phyloP scores from a whole-genome alignment of 495 filamentous ascomycete genomes.

The Oidiodendron maius region DNA sequence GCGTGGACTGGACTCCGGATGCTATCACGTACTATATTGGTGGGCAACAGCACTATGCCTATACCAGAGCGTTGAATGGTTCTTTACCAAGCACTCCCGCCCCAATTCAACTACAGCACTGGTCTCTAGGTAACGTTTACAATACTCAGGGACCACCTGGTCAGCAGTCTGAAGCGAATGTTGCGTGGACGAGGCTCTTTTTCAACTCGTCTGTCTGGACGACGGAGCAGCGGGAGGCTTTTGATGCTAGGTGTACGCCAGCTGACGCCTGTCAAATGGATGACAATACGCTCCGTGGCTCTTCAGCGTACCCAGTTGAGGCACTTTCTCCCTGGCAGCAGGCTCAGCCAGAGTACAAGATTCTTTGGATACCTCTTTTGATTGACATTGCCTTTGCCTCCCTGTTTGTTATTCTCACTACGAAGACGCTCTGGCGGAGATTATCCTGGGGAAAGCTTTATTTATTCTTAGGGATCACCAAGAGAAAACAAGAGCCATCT shows the following conservation, averaged over 20 bases:
- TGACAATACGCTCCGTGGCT: conserved; percentile 29
- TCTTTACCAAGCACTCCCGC: conserved; percentile 25
- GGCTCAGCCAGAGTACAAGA: neutral
- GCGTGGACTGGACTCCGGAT: conserved; percentile 34
- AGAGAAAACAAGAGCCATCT: neutral
- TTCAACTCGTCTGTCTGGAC: conserved; percentile 35
- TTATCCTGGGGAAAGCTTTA: neutral
- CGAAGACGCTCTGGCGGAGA: neutral
- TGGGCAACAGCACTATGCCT: conserved; percentile 19
- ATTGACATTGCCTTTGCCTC: neutral
- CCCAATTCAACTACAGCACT: conserved; percentile 32
- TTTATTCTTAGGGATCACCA: neutral
- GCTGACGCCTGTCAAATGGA: conserved; percentile 27
- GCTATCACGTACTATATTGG: conserved; percentile 27
- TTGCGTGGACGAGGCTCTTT: conserved; percentile 34
- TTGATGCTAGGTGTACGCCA: conserved; percentile 21
- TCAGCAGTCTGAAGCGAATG: conserved; percentile 22
- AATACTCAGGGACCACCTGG: conserved; percentile 30
- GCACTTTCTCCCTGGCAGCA: conserved; percentile 10
- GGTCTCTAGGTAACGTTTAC: conserved; percentile 31
- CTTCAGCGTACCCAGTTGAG: conserved; percentile 17
- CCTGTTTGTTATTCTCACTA: neutral
- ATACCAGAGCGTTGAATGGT: neutral
- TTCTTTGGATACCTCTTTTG: neutral
- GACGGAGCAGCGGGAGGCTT: conserved; percentile 17